These are phyloP conservation scores for Nothophytophthora sp. DNA, from an alignment of 352 stramenopile genomes.

Conservation along the genomic window DNA sequence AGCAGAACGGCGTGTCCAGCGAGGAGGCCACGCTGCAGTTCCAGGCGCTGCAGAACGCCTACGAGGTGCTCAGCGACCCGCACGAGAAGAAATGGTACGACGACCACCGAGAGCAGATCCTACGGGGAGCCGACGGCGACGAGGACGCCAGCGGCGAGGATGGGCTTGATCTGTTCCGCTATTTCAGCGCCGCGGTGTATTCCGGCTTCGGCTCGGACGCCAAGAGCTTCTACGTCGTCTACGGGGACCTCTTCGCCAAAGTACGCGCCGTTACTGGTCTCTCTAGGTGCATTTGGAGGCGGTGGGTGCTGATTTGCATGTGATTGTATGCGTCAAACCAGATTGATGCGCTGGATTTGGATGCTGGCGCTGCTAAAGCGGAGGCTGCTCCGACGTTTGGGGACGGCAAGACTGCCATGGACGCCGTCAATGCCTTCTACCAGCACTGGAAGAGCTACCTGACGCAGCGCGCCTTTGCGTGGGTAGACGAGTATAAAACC, in stretches of 20 bases:
- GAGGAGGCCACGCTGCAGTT: constrained; percentile 82
- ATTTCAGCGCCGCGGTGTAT: constrained; percentile 79
- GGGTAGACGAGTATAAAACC: constrained; percentile 85
- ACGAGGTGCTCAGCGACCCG: constrained; percentile 84
- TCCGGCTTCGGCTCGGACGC: constrained; percentile 74
- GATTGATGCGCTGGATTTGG: constrained; percentile 72
- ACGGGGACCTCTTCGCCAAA: constrained; percentile 70
- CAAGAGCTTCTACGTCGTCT: constrained; percentile 82
- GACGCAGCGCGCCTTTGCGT: constrained; percentile 72
- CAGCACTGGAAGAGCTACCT: constrained; percentile 80
- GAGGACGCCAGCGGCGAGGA: constrained; percentile 37
- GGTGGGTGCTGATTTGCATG: constrained; percentile 1
- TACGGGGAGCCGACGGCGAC: constrained; percentile 59
- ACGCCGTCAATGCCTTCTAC: constrained; percentile 75
- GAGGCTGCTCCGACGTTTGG: constrained; percentile 52
- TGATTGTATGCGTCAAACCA: constrained; percentile 22
- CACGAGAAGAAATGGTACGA: constrained; percentile 91
- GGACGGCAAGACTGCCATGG: constrained; percentile 33
- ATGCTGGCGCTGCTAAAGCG: constrained; percentile 14
- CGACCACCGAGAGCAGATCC: constrained; percentile 86
- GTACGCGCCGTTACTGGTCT: constrained; percentile 18
- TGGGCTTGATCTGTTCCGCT: constrained; percentile 76
- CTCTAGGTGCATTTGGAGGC: neutral
- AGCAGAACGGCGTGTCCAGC: constrained; percentile 63
- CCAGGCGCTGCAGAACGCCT: constrained; percentile 86